Conservation (phyloP, 306 rosid species). For the Cucumis hystrix region DNA sequence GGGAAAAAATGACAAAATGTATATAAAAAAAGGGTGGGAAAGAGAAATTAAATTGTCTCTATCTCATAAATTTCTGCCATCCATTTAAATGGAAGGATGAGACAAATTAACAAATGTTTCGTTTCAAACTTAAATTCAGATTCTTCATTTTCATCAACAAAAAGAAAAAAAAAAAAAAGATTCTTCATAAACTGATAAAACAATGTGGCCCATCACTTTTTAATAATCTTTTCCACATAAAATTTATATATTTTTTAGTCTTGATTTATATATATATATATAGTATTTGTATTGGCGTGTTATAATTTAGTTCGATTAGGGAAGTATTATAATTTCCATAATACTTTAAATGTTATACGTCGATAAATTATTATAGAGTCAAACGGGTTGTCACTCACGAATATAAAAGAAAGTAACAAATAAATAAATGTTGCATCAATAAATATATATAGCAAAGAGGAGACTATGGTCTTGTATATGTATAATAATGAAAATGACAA, state of each 20-base stretch:
- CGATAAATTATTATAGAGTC: too few species aligned
- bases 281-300: neutral
- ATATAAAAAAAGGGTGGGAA: neutral
- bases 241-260: too few species aligned
- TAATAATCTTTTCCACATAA: too few species aligned
- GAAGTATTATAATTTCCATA: too few species aligned
- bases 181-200: neutral
- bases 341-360: neutral
- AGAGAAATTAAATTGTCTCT: neutral
- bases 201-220: neutral
- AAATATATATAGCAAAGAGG: neutral
- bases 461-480: neutral
- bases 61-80: neutral
- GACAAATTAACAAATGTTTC: neutral
- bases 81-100: neutral
- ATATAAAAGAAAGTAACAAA: neutral
- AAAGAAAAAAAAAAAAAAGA: neutral
- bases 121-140: neutral
- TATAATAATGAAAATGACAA: neutral
- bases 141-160: neutral
- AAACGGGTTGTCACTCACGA: too few species aligned
- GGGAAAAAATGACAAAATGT: neutral
- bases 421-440: neutral
- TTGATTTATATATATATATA: too few species aligned
- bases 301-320: neutral